Evolutionary conservation across 495 filamentous ascomycete species (phyloP).

Genomic region (Darksidea phi): DNA sequence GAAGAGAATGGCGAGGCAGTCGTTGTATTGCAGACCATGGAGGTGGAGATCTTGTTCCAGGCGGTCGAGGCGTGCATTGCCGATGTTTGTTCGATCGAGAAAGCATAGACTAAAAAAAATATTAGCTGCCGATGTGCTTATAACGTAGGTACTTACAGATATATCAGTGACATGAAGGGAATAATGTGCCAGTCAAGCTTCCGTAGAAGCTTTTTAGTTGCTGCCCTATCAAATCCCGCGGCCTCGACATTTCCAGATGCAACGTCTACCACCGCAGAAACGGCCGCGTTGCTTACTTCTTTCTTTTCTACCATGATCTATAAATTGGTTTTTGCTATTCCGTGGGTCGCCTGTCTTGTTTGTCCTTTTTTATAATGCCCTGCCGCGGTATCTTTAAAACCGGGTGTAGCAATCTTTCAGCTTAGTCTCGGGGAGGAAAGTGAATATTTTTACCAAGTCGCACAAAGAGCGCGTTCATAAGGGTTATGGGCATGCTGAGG

Average conservation of each 20-base stretch:
- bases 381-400: too few species aligned
- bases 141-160: conserved; percentile 42
- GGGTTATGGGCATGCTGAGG: too few species aligned
- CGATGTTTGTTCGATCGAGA: conserved; percentile 64
- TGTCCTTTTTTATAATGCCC: too few species aligned
- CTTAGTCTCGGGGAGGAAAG: too few species aligned
- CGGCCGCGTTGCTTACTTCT: background rate
- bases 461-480: too few species aligned
- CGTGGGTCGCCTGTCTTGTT: too few species aligned
- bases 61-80: conserved; percentile 82
- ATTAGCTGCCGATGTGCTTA: background rate
- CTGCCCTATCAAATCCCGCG: conserved; percentile 29
- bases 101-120: conserved; percentile 58
- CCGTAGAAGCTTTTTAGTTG: conserved; percentile 48
- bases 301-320: conserved; percentile 18
- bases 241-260: conserved; percentile 5
- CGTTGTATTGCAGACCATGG: conserved; percentile 70
- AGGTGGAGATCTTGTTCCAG: conserved; percentile 62
- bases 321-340: too few species aligned
- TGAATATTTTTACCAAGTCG: too few species aligned
- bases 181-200: conserved; percentile 54
- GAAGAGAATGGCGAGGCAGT: conserved; percentile 81
- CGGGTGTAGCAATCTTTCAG: too few species aligned
- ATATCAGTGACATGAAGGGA: conserved; percentile 55
- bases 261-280: background rate